Conservation (phyloP, 345 rosid genomes). For the Hypericum androsaemum region DNA sequence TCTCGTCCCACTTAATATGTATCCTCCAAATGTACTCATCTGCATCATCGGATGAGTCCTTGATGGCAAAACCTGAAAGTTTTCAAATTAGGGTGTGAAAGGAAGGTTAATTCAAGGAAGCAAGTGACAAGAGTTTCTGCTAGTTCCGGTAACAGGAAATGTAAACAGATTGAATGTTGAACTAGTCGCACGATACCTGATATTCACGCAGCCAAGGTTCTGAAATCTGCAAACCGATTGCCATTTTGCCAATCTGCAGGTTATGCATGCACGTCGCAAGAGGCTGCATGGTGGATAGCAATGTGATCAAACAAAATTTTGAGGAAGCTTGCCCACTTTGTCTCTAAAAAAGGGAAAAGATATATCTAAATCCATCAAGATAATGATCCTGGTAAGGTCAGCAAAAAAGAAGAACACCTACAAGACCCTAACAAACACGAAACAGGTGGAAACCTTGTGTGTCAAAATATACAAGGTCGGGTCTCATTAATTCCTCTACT, state of each 20-base stretch:
- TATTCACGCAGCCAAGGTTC: slow-evolving; percentile 97
- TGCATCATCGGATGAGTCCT: slow-evolving; percentile 95
- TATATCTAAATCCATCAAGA: no score
- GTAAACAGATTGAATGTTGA: neutral
- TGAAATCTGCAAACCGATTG: slow-evolving; percentile 71
- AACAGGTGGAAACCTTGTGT: no score
- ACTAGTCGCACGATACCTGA: slow-evolving; percentile 36
- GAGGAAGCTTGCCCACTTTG: no score
- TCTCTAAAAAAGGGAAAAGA: no score
- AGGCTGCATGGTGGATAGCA: slow-evolving; percentile 34
- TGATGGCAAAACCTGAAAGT: slow-evolving; percentile 66
- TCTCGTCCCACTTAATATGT: slow-evolving; percentile 72
- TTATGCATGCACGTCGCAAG: slow-evolving; percentile 84
- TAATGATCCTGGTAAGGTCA: no score
- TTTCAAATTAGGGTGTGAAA: neutral
- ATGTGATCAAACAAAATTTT: no score
- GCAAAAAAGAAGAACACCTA: no score
- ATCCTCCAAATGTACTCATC: slow-evolving; percentile 81
- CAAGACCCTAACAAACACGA: no score
- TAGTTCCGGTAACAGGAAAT: neutral
- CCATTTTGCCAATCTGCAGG: slow-evolving; percentile 70
- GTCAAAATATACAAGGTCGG: no score
- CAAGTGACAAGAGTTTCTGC: neutral
- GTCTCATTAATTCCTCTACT: no score
- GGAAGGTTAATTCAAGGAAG: neutral